These are phyloP conservation scores for Leucocoprinus gongylophorus DNA, from an alignment of 1,284 basidiomycete species.

Conservation along the genomic window DNA sequence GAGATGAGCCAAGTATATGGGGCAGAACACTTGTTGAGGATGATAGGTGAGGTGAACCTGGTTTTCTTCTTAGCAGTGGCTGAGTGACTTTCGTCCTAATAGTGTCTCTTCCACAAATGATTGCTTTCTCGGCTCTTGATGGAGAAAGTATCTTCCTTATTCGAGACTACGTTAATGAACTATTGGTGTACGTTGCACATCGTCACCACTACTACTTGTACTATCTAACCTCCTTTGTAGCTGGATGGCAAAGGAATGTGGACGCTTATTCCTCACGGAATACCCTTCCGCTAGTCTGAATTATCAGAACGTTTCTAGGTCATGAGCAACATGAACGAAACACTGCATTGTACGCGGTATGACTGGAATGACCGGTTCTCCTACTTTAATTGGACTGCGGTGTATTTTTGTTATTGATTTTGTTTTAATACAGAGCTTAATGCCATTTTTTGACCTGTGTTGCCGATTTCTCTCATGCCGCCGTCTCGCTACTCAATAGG, in stretches of 20 bases:
- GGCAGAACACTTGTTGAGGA: slow-evolving; percentile 87
- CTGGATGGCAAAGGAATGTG: slow-evolving; percentile 61
- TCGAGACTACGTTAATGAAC: slow-evolving; percentile 85
- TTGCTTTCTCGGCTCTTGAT: slow-evolving; percentile 89
- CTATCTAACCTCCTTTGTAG: slow-evolving; percentile 29
- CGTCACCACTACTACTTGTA: not conserved
- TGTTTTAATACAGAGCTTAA: not conserved
- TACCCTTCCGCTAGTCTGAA: slow-evolving; percentile 67
- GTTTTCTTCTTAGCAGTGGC: not conserved
- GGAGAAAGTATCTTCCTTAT: slow-evolving; percentile 78
- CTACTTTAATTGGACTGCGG: too few species aligned
- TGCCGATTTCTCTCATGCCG: not conserved
- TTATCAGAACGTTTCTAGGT: slow-evolving; percentile 70
- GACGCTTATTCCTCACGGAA: slow-evolving; percentile 61
- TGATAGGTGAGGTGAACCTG: slow-evolving; percentile 66
- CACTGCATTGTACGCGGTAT: too few species aligned
- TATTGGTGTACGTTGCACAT: slow-evolving; percentile 64
- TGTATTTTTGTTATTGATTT: too few species aligned
- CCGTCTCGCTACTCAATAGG: not conserved
- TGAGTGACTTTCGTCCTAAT: not conserved
- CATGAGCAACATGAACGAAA: slow-evolving; percentile 36
- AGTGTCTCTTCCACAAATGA: slow-evolving; percentile 75
- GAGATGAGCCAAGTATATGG: slow-evolving; percentile 92
- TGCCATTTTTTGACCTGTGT: too few species aligned
- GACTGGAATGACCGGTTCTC: too few species aligned